These are phyloP conservation scores for Saposhnikovia divaricata DNA, from an alignment of 129 eudicot genomes.

Conservation along the genomic window DNA sequence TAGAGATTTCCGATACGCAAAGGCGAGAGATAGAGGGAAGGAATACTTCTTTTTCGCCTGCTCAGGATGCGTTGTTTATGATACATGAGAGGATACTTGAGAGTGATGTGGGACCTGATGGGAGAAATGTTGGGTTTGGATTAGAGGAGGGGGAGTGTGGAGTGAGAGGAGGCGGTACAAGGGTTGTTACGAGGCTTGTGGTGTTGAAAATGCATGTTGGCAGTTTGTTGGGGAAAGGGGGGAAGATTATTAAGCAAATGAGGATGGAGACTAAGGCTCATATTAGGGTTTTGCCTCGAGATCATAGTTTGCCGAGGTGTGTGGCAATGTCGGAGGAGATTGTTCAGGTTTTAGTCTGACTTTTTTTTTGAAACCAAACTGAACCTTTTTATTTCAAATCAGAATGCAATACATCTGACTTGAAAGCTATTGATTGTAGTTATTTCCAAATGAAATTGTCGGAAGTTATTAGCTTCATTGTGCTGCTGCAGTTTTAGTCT, in stretches of 20 bases:
- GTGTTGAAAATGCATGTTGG: slow-evolving; percentile 93
- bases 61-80: slow-evolving; percentile 87
- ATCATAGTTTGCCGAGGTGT: slow-evolving; percentile 71
- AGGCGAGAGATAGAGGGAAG: slow-evolving; percentile 80
- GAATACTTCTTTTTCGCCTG: slow-evolving; percentile 85
- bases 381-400: no score
- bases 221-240: slow-evolving; percentile 89
- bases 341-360: slow-evolving; percentile 65
- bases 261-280: slow-evolving; percentile 88
- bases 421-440: not conserved
- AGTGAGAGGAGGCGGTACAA: slow-evolving; percentile 10
- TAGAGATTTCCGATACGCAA: slow-evolving; percentile 83
- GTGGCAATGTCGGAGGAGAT: slow-evolving; percentile 87
- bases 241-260: slow-evolving; percentile 95
- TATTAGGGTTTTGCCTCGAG: slow-evolving; percentile 87
- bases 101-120: slow-evolving; percentile 58
- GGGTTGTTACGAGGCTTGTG: slow-evolving; percentile 80
- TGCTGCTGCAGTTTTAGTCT: not conserved
- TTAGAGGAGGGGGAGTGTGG: slow-evolving; percentile 39
- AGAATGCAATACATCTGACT: no score
- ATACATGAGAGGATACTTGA: slow-evolving; percentile 88
- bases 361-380: no score
- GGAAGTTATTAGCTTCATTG: not conserved
- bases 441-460: not conserved
- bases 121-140: slow-evolving; percentile 28